phyloP scores from a whole-genome alignment of 2,329 filamentous ascomycete species.

The Epichloe aotearoae region DNA sequence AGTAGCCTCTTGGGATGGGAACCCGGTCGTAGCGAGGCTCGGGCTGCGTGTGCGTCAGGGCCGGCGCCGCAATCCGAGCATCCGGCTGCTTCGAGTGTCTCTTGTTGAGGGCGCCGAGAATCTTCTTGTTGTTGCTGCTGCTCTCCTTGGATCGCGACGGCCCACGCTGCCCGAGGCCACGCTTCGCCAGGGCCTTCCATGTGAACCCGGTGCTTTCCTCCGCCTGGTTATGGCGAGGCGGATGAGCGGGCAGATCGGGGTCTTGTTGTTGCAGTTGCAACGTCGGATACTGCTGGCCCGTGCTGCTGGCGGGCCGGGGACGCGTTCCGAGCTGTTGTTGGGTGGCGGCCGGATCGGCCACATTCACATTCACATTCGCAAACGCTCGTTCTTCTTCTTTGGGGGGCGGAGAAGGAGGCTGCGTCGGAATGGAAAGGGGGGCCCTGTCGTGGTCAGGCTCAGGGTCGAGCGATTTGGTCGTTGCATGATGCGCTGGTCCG shows the following conservation, averaged over 20 bases:
- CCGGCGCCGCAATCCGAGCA: too few relatives aligned
- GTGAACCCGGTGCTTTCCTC: slow-evolving; percentile 12
- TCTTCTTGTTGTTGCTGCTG: slow-evolving; percentile 14
- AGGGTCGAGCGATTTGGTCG: too few relatives aligned
- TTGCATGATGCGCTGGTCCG: too few relatives aligned
- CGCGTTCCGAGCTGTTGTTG: neutral
- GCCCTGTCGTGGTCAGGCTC: too few relatives aligned
- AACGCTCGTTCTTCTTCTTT: too few relatives aligned
- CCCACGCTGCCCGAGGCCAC: slow-evolving; percentile 8
- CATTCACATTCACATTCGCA: too few relatives aligned
- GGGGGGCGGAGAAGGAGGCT: too few relatives aligned
- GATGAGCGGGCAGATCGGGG: neutral
- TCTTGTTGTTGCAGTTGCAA: too few relatives aligned
- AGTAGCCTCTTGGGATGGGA: slow-evolving; percentile 24
- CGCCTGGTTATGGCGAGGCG: too few relatives aligned
- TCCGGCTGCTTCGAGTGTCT: slow-evolving; percentile 15
- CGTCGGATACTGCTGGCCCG: too few relatives aligned
- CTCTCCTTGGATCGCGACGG: slow-evolving; percentile 10
- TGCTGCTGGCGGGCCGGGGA: neutral
- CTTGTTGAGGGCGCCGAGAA: slow-evolving; percentile 22
- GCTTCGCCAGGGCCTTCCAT: slow-evolving; percentile 19
- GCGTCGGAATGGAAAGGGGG: too few relatives aligned
- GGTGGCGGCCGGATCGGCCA: neutral
- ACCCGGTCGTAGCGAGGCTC: slow-evolving; percentile 24
- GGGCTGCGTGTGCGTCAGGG: neutral